Conservation (phyloP, 2,329 filamentous ascomycete genomes). For the Trichoderma gracile region DNA sequence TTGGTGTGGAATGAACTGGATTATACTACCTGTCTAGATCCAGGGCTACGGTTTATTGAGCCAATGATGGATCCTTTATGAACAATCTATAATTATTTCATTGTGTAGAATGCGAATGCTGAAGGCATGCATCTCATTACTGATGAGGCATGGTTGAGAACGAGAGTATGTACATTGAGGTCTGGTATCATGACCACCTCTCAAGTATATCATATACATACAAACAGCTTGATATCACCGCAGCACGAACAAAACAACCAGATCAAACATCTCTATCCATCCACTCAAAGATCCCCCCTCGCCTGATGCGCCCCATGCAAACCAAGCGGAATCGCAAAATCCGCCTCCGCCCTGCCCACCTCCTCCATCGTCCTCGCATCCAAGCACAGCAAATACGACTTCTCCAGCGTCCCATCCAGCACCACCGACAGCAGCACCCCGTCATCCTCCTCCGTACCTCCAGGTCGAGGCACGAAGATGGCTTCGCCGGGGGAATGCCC, state of each 20-base stretch:
- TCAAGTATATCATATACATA: too few species aligned
- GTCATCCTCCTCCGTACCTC: constrained; percentile 57
- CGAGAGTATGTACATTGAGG: too few species aligned
- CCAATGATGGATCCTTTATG: too few species aligned
- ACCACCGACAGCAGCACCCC: constrained; percentile 64
- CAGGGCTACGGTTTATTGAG: too few species aligned
- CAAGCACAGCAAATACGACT: constrained; percentile 66
- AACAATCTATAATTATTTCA: too few species aligned
- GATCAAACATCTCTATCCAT: neutral
- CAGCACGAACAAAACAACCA: neutral
- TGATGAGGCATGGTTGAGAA: too few species aligned
- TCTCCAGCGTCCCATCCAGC: constrained; percentile 59
- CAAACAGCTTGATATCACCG: too few species aligned
- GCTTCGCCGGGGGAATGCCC: constrained; percentile 70
- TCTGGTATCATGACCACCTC: too few species aligned
- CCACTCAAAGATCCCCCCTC: neutral
- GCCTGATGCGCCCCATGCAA: constrained; percentile 61
- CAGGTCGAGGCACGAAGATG: constrained; percentile 60
- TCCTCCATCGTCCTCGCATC: constrained; percentile 64
- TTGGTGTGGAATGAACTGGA: too few species aligned
- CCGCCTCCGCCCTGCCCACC: constrained; percentile 62
- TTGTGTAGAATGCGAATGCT: too few species aligned
- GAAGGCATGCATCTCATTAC: too few species aligned
- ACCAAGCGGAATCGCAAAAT: constrained; percentile 61
- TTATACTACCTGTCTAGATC: too few species aligned